Conservation (phyloP, 768 basidiomycete species). For the Amanita rimosa region DNA sequence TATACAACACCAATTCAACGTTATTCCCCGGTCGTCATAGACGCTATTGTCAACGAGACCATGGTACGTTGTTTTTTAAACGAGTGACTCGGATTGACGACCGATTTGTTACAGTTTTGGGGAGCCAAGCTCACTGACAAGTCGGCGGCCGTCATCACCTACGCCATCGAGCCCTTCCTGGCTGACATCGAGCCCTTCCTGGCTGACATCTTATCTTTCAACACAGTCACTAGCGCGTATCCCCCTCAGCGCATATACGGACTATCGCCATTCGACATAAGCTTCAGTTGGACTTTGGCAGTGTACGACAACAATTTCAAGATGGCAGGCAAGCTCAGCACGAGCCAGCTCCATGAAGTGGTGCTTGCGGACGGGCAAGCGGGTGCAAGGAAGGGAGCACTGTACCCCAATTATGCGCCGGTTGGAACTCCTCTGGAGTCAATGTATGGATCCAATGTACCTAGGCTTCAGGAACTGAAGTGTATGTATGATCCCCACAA, state of each 20-base stretch:
- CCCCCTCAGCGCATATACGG: conserved; percentile 27
- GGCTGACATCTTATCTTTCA: conserved; percentile 23
- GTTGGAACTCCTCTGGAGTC: conserved; percentile 34
- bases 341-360: conserved; percentile 25
- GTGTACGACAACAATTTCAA: conserved; percentile 28
- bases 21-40: conserved; percentile 24
- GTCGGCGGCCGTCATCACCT: conserved; percentile 24
- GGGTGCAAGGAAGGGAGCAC: conserved; percentile 21
- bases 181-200: conserved; percentile 36
- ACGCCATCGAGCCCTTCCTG: conserved; percentile 43
- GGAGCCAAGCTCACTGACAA: conserved; percentile 20
- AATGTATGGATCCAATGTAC: conserved; percentile 42
- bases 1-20: conserved; percentile 29
- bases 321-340: conserved; percentile 25
- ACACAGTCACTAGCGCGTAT: conserved; percentile 27
- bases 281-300: conserved; percentile 32
- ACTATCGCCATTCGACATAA: conserved; percentile 35
- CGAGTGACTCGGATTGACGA: background rate
- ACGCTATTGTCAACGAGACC: conserved; percentile 33
- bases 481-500: conserved; percentile 38
- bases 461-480: conserved; percentile 27
- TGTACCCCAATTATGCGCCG: conserved; percentile 55
- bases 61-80: conserved; percentile 16
- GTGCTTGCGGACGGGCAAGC: conserved; percentile 28
- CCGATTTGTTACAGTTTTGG: conserved; percentile 27